These are phyloP conservation scores for Cyclotella sp. DNA, from an alignment of 108 stramenopile genomes.

Conservation along the genomic window DNA sequence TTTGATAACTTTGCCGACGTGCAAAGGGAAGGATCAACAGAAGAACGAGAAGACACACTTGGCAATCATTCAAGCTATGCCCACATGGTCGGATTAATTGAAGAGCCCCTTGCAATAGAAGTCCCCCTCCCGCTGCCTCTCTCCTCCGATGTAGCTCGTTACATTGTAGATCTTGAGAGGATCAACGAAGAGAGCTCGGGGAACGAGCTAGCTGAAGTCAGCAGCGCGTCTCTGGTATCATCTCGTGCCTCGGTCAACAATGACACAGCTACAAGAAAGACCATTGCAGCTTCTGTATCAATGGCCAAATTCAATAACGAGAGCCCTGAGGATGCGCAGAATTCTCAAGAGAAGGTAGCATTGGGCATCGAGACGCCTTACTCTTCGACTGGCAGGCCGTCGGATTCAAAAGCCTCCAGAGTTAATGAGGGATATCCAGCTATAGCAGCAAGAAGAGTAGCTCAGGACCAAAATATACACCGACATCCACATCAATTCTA, in stretches of 20 bases:
- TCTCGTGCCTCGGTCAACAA: background rate
- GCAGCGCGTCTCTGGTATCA: background rate
- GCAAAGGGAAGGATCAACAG: conserved; percentile 13
- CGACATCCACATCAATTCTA: conserved; percentile 19
- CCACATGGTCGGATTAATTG: conserved; percentile 1
- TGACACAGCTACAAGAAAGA: background rate
- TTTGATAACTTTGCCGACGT: background rate
- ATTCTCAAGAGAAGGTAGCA: background rate
- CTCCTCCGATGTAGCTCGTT: conserved; percentile 11
- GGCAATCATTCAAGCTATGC: background rate
- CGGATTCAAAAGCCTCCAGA: background rate
- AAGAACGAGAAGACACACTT: conserved; percentile 20
- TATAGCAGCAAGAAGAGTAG: background rate
- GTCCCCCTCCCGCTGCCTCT: conserved; percentile 2
- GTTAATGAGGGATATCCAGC: background rate
- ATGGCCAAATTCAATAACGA: no score
- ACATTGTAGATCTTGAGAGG: conserved; percentile 38
- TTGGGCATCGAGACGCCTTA: background rate
- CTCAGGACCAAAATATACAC: background rate
- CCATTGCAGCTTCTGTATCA: background rate
- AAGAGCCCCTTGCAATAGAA: background rate
- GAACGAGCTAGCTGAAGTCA: background rate
- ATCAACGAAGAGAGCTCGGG: conserved; percentile 41
- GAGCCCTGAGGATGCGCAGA: background rate
- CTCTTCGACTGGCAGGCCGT: background rate